These are phyloP conservation scores for Knoxdaviesia proteae DNA, from an alignment of 2,329 filamentous ascomycete species.

Conservation along the genomic window DNA sequence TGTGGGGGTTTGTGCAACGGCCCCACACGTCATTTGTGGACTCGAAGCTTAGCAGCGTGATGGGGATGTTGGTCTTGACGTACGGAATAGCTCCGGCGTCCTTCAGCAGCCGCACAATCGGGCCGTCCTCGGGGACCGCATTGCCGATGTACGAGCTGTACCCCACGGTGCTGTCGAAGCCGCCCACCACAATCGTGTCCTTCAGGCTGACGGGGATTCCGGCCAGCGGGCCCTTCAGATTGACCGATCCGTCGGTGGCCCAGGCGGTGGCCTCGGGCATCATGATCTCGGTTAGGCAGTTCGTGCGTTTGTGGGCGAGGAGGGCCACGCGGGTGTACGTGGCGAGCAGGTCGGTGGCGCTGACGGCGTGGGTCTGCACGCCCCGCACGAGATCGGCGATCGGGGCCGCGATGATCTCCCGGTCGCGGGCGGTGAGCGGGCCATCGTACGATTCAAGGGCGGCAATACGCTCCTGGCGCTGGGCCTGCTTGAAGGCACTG, in stretches of 20 bases:
- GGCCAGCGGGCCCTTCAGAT: conserved; percentile 63
- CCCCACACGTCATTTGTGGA: conserved; percentile 67
- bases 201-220: conserved; percentile 78
- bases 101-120: conserved; percentile 57
- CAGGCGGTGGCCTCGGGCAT: conserved; percentile 59
- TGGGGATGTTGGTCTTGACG: conserved; percentile 78
- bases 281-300: conserved; percentile 76
- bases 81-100: conserved; percentile 79
- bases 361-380: conserved; percentile 47
- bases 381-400: conserved; percentile 61
- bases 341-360: conserved; percentile 53
- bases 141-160: conserved; percentile 56
- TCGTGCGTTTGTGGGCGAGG: conserved; percentile 67
- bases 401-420: conserved; percentile 45
- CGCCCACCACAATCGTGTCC: conserved; percentile 57
- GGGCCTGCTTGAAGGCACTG: conserved; percentile 45
- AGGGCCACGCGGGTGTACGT: conserved; percentile 76
- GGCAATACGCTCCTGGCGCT: conserved; percentile 49
- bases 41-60: conserved; percentile 73
- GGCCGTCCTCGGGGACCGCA: conserved; percentile 44
- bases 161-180: conserved; percentile 66
- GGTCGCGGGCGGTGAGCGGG: conserved; percentile 43
- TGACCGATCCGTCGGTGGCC: conserved; percentile 34
- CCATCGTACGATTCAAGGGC: conserved; percentile 45
- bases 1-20: conserved; percentile 62